Base-by-base conservation (phyloP, 2,329 filamentous ascomycete species). In the Exophiala aquamarina region DNA sequence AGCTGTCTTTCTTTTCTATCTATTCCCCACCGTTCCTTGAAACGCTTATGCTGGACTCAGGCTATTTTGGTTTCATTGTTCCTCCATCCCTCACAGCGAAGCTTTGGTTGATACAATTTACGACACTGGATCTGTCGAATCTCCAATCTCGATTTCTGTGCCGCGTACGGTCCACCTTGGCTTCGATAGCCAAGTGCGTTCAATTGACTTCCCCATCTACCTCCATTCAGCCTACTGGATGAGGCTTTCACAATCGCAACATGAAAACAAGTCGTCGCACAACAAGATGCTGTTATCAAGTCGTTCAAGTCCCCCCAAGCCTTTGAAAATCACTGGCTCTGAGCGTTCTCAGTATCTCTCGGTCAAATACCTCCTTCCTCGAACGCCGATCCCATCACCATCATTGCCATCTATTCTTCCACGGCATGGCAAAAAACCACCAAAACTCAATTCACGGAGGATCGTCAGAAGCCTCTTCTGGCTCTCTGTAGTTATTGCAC, bases 301-400 rank as follows among this genome's bases (percentile, higher is more conserved):
- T 29, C 58, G 63, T 42, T 58, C 61, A 42, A 59, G 54, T 38
- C 60, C 59, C 29, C 62, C 62, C 10, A 63, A 53, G 37, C 51
- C 51, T 29, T 35, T 59, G 34, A 51, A 50, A 37, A 36, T 55
- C 18, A 41, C 28, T 6, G 34, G 23, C 8, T 29, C 47, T 2
- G 42, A 45, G 21, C 40, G 34, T 35, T 13, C 21, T 13, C 18
- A 19, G 20, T 53, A 52, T 42, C 40, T 55, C 14, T 53, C 55
- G 5, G 41, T 58, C 45, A 53, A 47, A 42, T 40, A 54, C 17
- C 47, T 61, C 26, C 43, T 61, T 15, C 58, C 84, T 80, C 63
- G 76, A 65, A 83, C 80, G 19, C 87, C 85, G 19, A 84, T 85
- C 3, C 78, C 79, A 26, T 92, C 84, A 2, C 86, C 85, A 2